phyloP scores from a whole-genome alignment of 768 basidiomycete species.

The Rubroboletus satanas region DNA sequence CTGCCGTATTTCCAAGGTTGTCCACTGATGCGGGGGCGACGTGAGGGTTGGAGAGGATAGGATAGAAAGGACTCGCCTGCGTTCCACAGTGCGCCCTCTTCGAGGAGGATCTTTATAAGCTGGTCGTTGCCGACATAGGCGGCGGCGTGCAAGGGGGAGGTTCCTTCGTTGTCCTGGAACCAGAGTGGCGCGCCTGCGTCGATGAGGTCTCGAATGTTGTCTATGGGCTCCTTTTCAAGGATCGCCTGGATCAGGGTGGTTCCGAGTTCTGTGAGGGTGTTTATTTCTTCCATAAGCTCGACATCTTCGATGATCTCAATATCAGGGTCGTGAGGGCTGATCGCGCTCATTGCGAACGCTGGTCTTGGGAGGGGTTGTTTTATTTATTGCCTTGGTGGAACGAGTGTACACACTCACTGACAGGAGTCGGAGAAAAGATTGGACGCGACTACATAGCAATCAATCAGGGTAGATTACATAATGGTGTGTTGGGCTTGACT shows the following conservation, averaged over 20 bases:
- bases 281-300: conserved; percentile 36
- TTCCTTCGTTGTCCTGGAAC: conserved; percentile 86
- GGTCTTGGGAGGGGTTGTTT: not conserved
- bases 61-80: conserved; percentile 49
- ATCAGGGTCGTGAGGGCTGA: not conserved
- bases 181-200: conserved; percentile 76
- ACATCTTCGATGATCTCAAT: conserved; percentile 20
- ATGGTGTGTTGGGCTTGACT: conserved; percentile 1
- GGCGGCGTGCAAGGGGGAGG: conserved; percentile 84
- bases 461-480: conserved; percentile 13
- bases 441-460: not conserved
- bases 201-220: conserved; percentile 47
- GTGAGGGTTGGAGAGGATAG: not conserved
- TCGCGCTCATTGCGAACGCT: conserved; percentile 13
- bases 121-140: conserved; percentile 64
- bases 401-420: not conserved
- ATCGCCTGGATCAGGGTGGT: conserved; percentile 57
- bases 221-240: conserved; percentile 43
- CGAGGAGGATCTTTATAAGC: conserved; percentile 65
- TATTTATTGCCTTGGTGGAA: not conserved
- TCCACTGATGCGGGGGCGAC: conserved; percentile 51
- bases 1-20: conserved; percentile 75
- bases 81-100: conserved; percentile 91
- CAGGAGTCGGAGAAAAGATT: not conserved
- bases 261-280: conserved; percentile 52